phyloP scores from a whole-genome alignment of 2,329 filamentous ascomycete species.

The Hypoxylon sp. region DNA sequence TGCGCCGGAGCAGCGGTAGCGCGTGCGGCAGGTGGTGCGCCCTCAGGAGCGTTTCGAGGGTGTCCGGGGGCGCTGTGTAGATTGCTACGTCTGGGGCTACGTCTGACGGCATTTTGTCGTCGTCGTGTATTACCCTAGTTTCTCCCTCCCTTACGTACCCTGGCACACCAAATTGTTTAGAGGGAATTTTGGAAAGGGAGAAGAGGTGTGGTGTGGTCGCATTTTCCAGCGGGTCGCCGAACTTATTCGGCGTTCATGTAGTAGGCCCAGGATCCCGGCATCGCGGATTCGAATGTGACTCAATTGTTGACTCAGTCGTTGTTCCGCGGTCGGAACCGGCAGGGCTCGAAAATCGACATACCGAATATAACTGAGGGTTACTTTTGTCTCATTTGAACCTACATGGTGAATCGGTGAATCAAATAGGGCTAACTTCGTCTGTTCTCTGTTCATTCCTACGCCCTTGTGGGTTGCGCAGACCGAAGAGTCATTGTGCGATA shows the following conservation, averaged over 20 bases:
- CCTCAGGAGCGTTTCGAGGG: slow-evolving; percentile 64
- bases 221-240: slow-evolving; percentile 15
- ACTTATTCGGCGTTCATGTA: slow-evolving; percentile 22
- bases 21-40: slow-evolving; percentile 68
- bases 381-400: neutral
- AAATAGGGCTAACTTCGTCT: neutral
- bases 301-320: neutral
- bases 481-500: neutral
- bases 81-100: slow-evolving; percentile 45
- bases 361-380: neutral
- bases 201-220: neutral
- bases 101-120: slow-evolving; percentile 23
- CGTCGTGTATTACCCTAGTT: neutral
- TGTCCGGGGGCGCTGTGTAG: slow-evolving; percentile 53
- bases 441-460: neutral
- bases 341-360: neutral
- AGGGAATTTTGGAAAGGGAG: neutral
- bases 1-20: slow-evolving; percentile 72
- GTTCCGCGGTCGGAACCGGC: slow-evolving; percentile 24
- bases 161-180: neutral
- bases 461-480: too few species aligned
- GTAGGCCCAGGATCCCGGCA: neutral
- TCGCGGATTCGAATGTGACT: slow-evolving; percentile 19
- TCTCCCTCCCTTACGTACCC: neutral
- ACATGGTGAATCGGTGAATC: neutral